Evolutionary conservation across 169 alveolate genomes (phyloP), one percentile per base, ranked within the genome.

Genomic region (Plasmodium berghei): DNA sequence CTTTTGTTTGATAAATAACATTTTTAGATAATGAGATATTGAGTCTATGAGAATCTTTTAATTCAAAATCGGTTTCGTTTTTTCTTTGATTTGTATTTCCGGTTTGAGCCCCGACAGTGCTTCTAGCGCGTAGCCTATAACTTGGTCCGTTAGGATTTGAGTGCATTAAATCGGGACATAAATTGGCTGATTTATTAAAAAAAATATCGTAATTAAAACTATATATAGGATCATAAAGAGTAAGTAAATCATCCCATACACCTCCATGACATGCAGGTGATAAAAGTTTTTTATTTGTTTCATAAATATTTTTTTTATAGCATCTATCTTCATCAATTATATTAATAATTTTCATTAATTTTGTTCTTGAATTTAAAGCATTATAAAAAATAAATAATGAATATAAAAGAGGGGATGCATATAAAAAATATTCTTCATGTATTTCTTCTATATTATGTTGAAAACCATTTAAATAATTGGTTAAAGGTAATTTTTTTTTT

Each of bases 211-310:
- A 72, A 26, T 87, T 58, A n/a, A 58, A 66, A 61, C 91, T 67
- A 9, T 94, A 92, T 3, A 91, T 77, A 6, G 96, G 97, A 87
- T 95, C 97, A 75, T 91, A 92, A 0, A 95, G 66, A 14, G 96
- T 90, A n/a, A 95, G 62, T n/a, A 95, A 52, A 46, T 93, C 96
- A 72, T 95, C 97, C 97, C 97, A 95, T 20, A 95, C 96, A 28
- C 97, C 97, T 14, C 96, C 96, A 70, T 93, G 96, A 40, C 93
- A 92, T n/a, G 71, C 46, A 24, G 93, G 42, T n/a, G 94, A 88
- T 40, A 91, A 42, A 12, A 93, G 52, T 20, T 87, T 67, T 26
- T 49, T 49, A 18, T 93, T 92, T 2, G 88, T 67, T 62, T 85
- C 95, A 14, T 59, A 16, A 62, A 12, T 16, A 62, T 87, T 58